Evolutionary conservation across 768 basidiomycete species (phyloP), one percentile per base, ranked within the genome.

Genomic region (Astraeus odoratus): DNA sequence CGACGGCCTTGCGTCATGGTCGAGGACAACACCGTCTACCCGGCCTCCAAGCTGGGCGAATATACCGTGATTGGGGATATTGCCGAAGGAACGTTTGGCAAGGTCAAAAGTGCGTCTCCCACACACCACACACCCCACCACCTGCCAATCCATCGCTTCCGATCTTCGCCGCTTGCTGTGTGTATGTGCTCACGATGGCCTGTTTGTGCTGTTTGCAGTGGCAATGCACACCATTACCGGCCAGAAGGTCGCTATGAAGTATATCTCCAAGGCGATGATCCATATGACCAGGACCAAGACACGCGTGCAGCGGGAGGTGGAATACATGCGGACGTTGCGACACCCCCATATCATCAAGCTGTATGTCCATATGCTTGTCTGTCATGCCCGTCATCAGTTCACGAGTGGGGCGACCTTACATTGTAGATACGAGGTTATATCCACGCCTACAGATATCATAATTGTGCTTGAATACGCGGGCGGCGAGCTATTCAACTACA

Each of bases 311-410:
- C 80, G 92, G 38, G 95, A 98, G 67, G 96, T 96, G 53, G 93
- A 97, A 61, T 98, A 96, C 69, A 87, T 99, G 78, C 82, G 91
- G 44, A 80, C 89, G 29, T 78, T 99, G 15, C 74, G 90, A 30
- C 96, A 99, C 63, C 85, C 95, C 0, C 95, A 99, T 61, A 97
- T 99, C 64, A 87, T 97, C 74, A 98, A 98, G 68, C 77, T 98
- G 94, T 95, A 61, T 55, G 78, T 56, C 34, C 37, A 16, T 33
- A 44, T 31, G 41, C 42, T 54, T 9, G 15, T 12, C 22, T 29
- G 19, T 19, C 22, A 24, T 53, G 41, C 41, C 23, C 23, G 20
- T 13, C 22, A 13, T 10, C 6, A 16, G 15, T 23, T 26, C 44
- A 25, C 16, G 40, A 16, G 27, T 50, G 31, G 60, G 49, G 23